Conservation (phyloP, 2,329 filamentous ascomycete genomes). For the Akanthomyces muscarius region DNA sequence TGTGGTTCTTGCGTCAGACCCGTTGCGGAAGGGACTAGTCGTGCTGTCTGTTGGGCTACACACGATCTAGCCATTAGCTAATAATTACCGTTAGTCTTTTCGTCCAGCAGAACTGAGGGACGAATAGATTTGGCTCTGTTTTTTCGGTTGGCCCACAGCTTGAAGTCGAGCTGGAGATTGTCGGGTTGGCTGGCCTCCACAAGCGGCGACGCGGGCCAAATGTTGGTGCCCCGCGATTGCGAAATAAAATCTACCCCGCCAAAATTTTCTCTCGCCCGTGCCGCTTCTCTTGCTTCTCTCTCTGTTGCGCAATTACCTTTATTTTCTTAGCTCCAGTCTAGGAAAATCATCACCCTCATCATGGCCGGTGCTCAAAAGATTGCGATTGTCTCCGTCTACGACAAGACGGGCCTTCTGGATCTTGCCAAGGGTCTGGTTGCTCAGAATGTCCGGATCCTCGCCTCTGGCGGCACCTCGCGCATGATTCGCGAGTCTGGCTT, state of each 20-base stretch:
- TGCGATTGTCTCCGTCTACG: slow-evolving; percentile 96
- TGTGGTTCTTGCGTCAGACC: no score
- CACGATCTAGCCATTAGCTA: not conserved
- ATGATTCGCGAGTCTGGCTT: slow-evolving; percentile 97
- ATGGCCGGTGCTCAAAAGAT: slow-evolving; percentile 50
- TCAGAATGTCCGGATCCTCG: slow-evolving; percentile 87
- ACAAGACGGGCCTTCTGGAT: slow-evolving; percentile 95
- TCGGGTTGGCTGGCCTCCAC: slow-evolving; percentile 4
- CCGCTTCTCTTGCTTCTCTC: not conserved
- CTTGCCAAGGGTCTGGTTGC: slow-evolving; percentile 85
- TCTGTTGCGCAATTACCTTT: not conserved
- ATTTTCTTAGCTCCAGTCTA: not conserved
- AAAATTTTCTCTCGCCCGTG: not conserved
- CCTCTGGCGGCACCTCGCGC: slow-evolving; percentile 90
- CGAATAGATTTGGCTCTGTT: not conserved
- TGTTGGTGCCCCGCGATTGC: slow-evolving; percentile 15
- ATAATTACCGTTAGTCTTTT: not conserved
- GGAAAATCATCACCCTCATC: not conserved
- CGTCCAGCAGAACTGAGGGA: no score
- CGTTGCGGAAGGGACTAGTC: no score
- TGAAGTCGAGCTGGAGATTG: not conserved
- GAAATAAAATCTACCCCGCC: slow-evolving; percentile 16
- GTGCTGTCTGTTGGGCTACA: no score
- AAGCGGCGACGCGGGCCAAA: not conserved
- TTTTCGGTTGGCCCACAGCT: not conserved